Base-by-base conservation (phyloP, 352 stramenopile species). In the Thalassiosira livingstoniorum region DNA sequence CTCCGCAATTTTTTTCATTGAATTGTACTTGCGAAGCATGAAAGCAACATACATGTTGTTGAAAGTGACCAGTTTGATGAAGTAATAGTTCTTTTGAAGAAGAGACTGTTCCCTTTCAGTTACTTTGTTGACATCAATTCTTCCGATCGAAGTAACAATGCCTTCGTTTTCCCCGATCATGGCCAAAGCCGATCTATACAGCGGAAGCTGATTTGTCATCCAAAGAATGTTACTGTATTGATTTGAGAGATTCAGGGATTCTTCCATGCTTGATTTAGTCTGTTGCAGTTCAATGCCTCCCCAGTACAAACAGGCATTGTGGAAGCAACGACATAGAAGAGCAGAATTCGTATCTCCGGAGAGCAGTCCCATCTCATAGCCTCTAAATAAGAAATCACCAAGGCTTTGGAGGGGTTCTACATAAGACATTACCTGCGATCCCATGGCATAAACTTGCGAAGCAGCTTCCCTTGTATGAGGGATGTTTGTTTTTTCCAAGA, bases 1-100 rank as follows among this genome's bases (percentile, higher is more conserved):
- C 7, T 58, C 21, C 21, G 47, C 47, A 27, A 58, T 29, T 58
- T 58, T n/a, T 58, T 58, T 58, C 47, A 58, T 58, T 27, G 11
- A 29, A n/a, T 58, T 4, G 21, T 25, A 58, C 4, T 23, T 58
- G 21, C 47, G 47, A 58, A 27, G 10, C 4, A 58, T 29, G 47
- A 58, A 58, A 27, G 47, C 11, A 29, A 58, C 27, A 23, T 58
- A 58, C 47, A 58, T 58, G 5, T 29, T 15, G 11, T 58, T 15
- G 47, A 58, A 58, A n/a, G 10, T 7, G 4, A 27, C 11, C 5
- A 58, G 21, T 27, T 29, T 58, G 47, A 27, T 5, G 4, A 5
- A 4, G n/a, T 25, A 4, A 25, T 11, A n/a, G 27, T 58, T 23
- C 11, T 58, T 7, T 15, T 15, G 21, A 25, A 29, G 21, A 58